Base-by-base conservation (phyloP, 176 grass and related monocot species). In the Phyllostachys edulis region DNA sequence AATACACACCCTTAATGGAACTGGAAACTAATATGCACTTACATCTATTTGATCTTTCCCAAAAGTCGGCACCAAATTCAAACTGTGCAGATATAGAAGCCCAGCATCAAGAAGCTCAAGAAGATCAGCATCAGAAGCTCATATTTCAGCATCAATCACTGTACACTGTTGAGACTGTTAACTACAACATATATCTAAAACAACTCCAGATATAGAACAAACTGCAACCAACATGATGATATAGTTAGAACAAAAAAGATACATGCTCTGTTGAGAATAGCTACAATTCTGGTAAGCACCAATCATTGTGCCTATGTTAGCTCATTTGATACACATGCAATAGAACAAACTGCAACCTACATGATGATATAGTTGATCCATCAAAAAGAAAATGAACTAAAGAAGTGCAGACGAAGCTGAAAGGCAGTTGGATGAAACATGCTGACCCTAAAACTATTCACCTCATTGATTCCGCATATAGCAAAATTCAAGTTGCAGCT, bases 21-120 rank as follows among this genome's bases (percentile, higher is more conserved):
- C 34, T 55, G 45, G 24, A 36, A 83, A 72, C 2, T 65, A 63
- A 39, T 76, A 64, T 50, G 56, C 10, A 88, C 80, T 88, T 72
- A 88, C 80, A 52, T 78, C 18, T 55, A 78, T 2, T 78, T 78
- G 16, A 13, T 32, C 44, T 42, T 88, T 67, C 34, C 15, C 34
- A 71, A 56, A n/a, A 71, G 26, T 12, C 32, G 2, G 32, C 32
- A 2, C 32, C 32, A 34, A 34, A 34, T 34, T 34, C 32, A 34
- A 34, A 1, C 32, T 2, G 32, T 29, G 29, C 29, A 34, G 32
- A 34, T 34, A 34, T 34, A 34, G 32, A 2, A 34, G 32, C 32
- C 29, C 29, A 29, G 29, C 29, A 29, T 29, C 29, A 29, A 29
- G 29, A 81, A 63, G 8, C 10, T 24, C 51, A 45, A 79, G 5